These are phyloP conservation scores for Paecilomyces sp. DNA, from an alignment of 2,329 filamentous ascomycete genomes.

Conservation along the genomic window DNA sequence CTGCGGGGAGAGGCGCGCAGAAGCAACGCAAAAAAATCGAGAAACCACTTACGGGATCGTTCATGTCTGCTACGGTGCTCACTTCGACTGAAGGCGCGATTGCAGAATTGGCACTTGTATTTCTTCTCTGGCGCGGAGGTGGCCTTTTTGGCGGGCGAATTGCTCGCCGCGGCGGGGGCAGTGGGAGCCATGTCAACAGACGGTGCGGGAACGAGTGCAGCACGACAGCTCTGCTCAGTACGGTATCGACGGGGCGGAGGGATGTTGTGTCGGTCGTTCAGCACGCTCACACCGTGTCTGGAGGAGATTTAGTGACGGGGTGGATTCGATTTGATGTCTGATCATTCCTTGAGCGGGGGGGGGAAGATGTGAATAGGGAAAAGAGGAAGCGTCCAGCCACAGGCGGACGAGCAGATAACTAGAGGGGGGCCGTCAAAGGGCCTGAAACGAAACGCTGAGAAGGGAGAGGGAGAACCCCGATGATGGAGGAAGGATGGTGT, in stretches of 20 bases:
- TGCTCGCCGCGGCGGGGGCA: constrained; percentile 58
- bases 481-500: constrained; percentile 7
- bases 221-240: constrained; percentile 18
- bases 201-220: constrained; percentile 6
- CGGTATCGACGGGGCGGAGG: constrained; percentile 14
- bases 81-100: constrained; percentile 92
- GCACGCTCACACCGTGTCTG: constrained; percentile 37
- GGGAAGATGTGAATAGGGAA: constrained; percentile 14
- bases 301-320: constrained; percentile 32
- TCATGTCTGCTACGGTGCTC: constrained; percentile 97
- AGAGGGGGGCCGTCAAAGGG: neutral
- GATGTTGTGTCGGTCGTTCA: constrained; percentile 22
- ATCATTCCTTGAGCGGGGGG: constrained; percentile 36
- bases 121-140: constrained; percentile 84
- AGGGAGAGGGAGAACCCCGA: constrained; percentile 4
- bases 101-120: constrained; percentile 99
- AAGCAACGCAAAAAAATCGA: neutral
- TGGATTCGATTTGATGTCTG: constrained; percentile 31
- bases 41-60: constrained; percentile 76
- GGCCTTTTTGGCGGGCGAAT: constrained; percentile 73
- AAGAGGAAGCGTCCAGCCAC: constrained; percentile 32
- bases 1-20: neutral
- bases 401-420: constrained; percentile 22
- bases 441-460: constrained; percentile 1
- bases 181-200: constrained; percentile 32